phyloP scores from a whole-genome alignment of 176 grass and related monocot genomes.

The Lolium multiflorum region DNA sequence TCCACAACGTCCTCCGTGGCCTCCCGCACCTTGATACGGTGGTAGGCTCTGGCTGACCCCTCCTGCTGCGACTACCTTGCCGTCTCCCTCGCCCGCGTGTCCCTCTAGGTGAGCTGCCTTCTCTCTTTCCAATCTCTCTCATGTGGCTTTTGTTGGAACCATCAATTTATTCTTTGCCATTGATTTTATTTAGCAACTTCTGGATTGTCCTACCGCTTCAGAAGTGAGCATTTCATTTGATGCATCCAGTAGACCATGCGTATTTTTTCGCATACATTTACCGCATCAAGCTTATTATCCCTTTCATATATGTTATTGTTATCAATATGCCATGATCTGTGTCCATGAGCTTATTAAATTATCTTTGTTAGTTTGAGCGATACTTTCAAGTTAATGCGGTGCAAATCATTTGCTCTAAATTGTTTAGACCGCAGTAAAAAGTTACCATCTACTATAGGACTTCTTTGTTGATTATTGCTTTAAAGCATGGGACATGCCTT shows the following conservation, averaged over 20 bases:
- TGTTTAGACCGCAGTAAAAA: conserved; percentile 3
- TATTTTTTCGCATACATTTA: neutral
- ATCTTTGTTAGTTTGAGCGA: neutral
- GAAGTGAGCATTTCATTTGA: neutral
- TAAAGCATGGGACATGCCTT: too few species aligned
- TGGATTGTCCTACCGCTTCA: conserved; percentile 2
- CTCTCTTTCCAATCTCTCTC: too few species aligned
- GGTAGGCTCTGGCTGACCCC: too few species aligned
- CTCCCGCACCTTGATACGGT: too few species aligned
- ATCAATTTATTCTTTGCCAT: conserved; percentile 20
- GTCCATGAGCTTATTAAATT: neutral
- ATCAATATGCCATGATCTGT: neutral
- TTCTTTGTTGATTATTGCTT: conserved; percentile 9
- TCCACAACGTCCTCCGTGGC: too few species aligned
- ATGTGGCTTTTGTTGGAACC: too few species aligned
- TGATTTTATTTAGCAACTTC: neutral
- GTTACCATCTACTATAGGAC: neutral
- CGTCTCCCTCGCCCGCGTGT: too few species aligned
- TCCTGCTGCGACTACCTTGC: too few species aligned
- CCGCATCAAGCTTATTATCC: neutral
- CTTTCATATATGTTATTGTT: neutral
- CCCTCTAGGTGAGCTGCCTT: too few species aligned
- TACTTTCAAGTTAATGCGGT: neutral
- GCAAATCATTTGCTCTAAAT: neutral
- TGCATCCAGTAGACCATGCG: too few species aligned